Base-by-base conservation (phyloP, 1,139 yeast species). In the Pichia sp. region DNA sequence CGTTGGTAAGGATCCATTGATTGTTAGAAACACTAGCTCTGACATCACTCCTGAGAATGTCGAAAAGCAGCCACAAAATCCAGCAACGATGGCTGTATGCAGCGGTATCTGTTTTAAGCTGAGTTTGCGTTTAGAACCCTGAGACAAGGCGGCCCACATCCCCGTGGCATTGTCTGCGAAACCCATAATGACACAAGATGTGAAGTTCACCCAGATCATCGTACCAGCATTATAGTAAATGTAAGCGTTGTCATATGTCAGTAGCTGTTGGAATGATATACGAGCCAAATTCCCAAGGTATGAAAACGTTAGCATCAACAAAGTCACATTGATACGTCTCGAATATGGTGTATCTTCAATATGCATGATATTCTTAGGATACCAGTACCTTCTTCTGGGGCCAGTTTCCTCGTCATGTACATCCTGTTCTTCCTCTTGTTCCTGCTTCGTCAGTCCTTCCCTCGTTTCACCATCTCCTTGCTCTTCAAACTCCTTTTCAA, bases 41-140 rank as follows among this genome's bases (percentile, higher is more conserved):
- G 77, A 50, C 23, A 85, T 67, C 42, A 80, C 63, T 0, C 91
- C 65, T 5, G 94, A 80, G 50, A 84, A 86, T 1, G 96, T 82
- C 2, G 96, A 84, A 29, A 81, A 60, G 0, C 93, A 69, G 1
- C 97, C 97, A 58, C 88, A 86, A 49, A 76, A 80, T 0, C 96
- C 97, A 0, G 93, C 79, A 0, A 91, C 73, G 14, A 86, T 46
- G 0, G 84, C 85, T 2, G 65, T 59, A 47, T 73, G 81, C 5
- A 84, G 46, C 0, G 76, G 70, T 5, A 72, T 55, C 7, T 63
- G 51, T 6, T 63, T 68, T 44, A 66, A 73, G 27, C 51, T 51
- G 6, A 10, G 12, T 21, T 32, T 28, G 2, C 22, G 21, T 13
- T 26, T 19, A 6, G 34, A 15, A 6, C 29, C 34, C 19, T 29